Conservation (phyloP, 306 rosid genomes). For the Acmispon strigosus region DNA sequence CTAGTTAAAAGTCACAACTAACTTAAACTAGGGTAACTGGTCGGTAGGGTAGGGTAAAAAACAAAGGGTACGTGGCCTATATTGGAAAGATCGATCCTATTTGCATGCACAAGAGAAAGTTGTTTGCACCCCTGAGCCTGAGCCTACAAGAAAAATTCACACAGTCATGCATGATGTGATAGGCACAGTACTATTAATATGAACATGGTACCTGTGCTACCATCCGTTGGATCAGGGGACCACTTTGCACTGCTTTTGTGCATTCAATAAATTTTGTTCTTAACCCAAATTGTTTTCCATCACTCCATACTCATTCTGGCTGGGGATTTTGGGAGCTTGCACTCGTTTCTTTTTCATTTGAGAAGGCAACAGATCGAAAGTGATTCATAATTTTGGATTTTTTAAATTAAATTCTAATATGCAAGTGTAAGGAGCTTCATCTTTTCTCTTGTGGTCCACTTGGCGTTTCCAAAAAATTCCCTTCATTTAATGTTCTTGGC, state of each 20-base stretch:
- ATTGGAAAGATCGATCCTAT: background rate
- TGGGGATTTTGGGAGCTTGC: conserved; percentile 25
- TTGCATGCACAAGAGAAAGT: background rate
- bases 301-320: conserved; percentile 13
- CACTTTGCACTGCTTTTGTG: background rate
- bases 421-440: conserved; percentile 12
- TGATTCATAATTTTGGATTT: conserved; percentile 10
- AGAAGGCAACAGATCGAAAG: conserved; percentile 22
- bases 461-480: background rate
- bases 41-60: conserved; percentile 3
- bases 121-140: no score
- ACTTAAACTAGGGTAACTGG: conserved; percentile 14
- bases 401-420: background rate
- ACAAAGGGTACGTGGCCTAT: background rate
- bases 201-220: no score
- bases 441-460: conserved; percentile 25
- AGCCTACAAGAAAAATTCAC: no score
- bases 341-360: background rate
- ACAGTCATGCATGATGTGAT: no score
- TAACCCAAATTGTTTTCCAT: conserved; percentile 15
- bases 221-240: no score
- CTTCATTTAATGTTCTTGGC: conserved; percentile 9
- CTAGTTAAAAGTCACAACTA: background rate
- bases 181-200: no score
- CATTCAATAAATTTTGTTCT: conserved; percentile 34